Evolutionary conservation across 352 stramenopile genomes (phyloP).

Genomic region (Phytophthora rubi): DNA sequence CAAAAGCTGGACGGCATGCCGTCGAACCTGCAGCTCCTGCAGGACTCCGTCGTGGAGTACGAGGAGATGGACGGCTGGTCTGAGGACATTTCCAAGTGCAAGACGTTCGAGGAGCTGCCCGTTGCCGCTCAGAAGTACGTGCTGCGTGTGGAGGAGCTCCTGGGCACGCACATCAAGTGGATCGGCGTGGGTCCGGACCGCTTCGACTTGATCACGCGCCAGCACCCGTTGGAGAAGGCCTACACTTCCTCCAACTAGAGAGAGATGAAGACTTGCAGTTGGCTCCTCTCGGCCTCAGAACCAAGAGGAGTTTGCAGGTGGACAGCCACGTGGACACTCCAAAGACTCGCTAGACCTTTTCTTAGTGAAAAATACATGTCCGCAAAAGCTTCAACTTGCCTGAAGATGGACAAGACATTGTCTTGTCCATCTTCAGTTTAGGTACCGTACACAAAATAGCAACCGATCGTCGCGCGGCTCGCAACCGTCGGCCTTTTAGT

Average conservation of each 20-base stretch:
- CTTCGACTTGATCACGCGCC: conserved; percentile 93
- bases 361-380: conserved; percentile 18
- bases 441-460: background rate
- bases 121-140: conserved; percentile 96
- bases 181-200: conserved; percentile 98
- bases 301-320: conserved; percentile 9
- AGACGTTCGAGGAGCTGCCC: conserved; percentile 97
- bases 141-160: conserved; percentile 95
- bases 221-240: conserved; percentile 80
- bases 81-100: conserved; percentile 97
- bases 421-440: background rate
- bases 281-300: conserved; percentile 9
- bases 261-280: background rate
- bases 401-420: background rate
- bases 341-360: conserved; percentile 1
- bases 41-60: conserved; percentile 96
- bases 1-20: conserved; percentile 95
- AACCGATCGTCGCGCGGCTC: background rate
- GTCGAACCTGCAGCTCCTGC: conserved; percentile 92
- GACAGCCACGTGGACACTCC: conserved; percentile 8
- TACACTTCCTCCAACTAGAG: conserved; percentile 39
- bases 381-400: background rate
- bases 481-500: background rate
- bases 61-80: conserved; percentile 94
- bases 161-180: conserved; percentile 98